Conservation (phyloP, 2,329 filamentous ascomycete species). For the Aureobasidium sp. region DNA sequence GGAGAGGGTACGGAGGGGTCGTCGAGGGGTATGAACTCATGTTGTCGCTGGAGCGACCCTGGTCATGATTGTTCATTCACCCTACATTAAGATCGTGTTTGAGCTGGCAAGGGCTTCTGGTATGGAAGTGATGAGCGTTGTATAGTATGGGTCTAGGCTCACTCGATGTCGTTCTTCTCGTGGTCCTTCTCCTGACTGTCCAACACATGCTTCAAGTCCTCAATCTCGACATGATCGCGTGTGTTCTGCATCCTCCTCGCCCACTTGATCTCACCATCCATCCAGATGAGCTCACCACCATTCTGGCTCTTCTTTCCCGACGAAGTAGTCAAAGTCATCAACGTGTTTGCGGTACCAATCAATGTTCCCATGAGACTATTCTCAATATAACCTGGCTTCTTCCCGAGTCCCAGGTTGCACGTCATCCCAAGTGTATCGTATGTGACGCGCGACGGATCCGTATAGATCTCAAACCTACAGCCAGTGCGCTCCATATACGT, state of each 20-base stretch:
- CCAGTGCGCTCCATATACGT: constrained; percentile 24
- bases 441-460: constrained; percentile 23
- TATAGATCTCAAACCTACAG: constrained; percentile 26
- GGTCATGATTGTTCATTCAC: background rate
- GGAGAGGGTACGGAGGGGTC: background rate
- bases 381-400: constrained; percentile 23
- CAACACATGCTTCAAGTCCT: constrained; percentile 18
- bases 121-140: background rate
- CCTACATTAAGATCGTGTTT: background rate
- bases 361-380: constrained; percentile 12
- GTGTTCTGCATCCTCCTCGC: constrained; percentile 28
- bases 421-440: constrained; percentile 27
- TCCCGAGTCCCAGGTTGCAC: constrained; percentile 18
- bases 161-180: background rate
- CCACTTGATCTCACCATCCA: constrained; percentile 26
- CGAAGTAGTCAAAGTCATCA: constrained; percentile 19
- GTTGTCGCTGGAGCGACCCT: background rate
- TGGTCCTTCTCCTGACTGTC: background rate
- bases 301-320: constrained; percentile 23
- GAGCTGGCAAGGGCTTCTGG: no score
- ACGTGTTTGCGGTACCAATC: constrained; percentile 13
- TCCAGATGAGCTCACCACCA: constrained; percentile 31
- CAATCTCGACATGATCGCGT: constrained; percentile 27
- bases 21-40: no score
- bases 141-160: background rate